Evolutionary conservation across 2,329 filamentous ascomycete species (phyloP), one percentile per base, ranked within the genome.

Genomic region (Dactylella cylindrospora): DNA sequence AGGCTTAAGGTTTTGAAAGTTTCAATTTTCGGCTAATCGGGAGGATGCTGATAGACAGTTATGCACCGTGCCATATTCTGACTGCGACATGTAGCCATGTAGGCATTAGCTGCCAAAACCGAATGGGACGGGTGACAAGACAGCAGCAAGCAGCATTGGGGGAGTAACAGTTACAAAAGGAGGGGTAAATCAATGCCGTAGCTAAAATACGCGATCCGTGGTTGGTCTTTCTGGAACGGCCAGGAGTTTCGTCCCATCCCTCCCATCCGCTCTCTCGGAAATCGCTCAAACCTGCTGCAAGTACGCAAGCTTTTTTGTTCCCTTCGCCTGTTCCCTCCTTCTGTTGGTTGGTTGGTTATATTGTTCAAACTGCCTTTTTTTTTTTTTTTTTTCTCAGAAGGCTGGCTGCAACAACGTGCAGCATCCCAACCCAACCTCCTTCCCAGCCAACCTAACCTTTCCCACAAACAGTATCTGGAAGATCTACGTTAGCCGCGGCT

Each of bases 21-120:
- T 36, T 46, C 41, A 20, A 26, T n/a, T 40, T 45, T 61, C 55
- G 55, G 55, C 55, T 61, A 61, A 61, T 61, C 47, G 44, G 33
- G 40, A 36, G 35, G 28, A 35, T 53, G 40, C 26, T 22, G n/a
- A n/a, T n/a, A n/a, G n/a, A n/a, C n/a, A n/a, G n/a, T n/a, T n/a
- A n/a, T n/a, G n/a, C n/a, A n/a, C n/a, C n/a, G n/a, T n/a, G n/a
- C n/a, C n/a, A n/a, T n/a, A n/a, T n/a, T n/a, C n/a, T n/a, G n/a
- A n/a, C n/a, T n/a, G n/a, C n/a, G n/a, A n/a, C n/a, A n/a, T n/a
- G n/a, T n/a, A n/a, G n/a, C n/a, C n/a, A n/a, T n/a, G n/a, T n/a
- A n/a, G n/a, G n/a, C n/a, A n/a, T n/a, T n/a, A n/a, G n/a, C n/a
- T n/a, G n/a, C n/a, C n/a, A n/a, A n/a, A n/a, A n/a, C n/a, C n/a